phyloP scores from a whole-genome alignment of 2,329 filamentous ascomycete species.

The Penicillium oxalicum region DNA sequence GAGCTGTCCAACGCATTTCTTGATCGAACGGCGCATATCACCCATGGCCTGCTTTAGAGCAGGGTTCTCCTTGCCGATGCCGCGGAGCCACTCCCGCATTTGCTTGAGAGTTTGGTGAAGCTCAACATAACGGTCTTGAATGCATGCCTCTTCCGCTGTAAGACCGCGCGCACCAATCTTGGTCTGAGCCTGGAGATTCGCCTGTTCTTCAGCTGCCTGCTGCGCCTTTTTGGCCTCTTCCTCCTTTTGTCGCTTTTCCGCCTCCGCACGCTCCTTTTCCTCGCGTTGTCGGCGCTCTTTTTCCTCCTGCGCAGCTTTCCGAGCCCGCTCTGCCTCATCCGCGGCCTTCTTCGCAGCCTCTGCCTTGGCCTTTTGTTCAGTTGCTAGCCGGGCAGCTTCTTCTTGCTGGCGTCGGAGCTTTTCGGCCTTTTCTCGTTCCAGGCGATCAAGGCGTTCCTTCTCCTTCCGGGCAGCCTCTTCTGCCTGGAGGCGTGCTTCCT shows the following conservation, averaged over 20 bases:
- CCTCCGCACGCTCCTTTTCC: constrained; percentile 28
- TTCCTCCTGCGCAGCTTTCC: constrained; percentile 35
- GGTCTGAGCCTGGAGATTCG: constrained; percentile 24
- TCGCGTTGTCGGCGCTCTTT: constrained; percentile 30
- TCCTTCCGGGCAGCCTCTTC: constrained; percentile 34
- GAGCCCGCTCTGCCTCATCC: constrained; percentile 30
- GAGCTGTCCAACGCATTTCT: constrained; percentile 64
- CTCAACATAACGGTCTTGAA: constrained; percentile 46
- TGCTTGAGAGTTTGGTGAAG: constrained; percentile 64
- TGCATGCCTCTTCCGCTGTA: constrained; percentile 34
- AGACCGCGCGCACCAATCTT: constrained; percentile 25
- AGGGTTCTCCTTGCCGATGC: constrained; percentile 52
- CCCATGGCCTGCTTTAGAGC: constrained; percentile 61
- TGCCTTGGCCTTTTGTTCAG: constrained; percentile 32
- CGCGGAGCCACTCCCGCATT: constrained; percentile 49
- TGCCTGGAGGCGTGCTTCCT: constrained; percentile 33
- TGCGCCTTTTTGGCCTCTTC: constrained; percentile 25
- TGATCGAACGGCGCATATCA: constrained; percentile 65
- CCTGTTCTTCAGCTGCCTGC: constrained; percentile 26
- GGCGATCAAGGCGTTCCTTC: constrained; percentile 29
- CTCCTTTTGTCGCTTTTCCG: constrained; percentile 30
- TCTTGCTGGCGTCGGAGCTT: constrained; percentile 29
- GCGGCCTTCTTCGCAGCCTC: constrained; percentile 29
- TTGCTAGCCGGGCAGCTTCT: constrained; percentile 34
- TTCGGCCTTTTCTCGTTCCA: constrained; percentile 31